These are phyloP conservation scores for Cairneyella variabilis DNA, from an alignment of 495 filamentous ascomycete genomes.

Conservation along the genomic window DNA sequence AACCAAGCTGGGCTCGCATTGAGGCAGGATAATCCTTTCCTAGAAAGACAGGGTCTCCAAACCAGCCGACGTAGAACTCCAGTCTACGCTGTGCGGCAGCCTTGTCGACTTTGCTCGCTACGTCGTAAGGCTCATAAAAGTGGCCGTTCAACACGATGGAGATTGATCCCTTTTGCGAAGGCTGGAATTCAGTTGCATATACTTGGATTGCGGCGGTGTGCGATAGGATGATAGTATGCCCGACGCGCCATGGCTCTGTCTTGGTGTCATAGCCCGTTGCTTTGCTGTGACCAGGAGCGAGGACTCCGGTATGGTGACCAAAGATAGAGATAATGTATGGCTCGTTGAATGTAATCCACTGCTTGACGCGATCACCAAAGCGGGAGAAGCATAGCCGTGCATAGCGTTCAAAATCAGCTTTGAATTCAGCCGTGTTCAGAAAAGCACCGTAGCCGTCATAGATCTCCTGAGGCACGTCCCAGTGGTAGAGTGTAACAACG, in stretches of 20 bases:
- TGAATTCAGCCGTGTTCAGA: conserved; percentile 51
- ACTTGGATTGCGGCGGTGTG: conserved; percentile 56
- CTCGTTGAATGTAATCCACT: conserved; percentile 64
- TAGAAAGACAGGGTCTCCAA: conserved; percentile 69
- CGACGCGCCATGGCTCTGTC: conserved; percentile 54
- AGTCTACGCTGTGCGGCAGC: conserved; percentile 57
- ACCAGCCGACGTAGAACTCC: conserved; percentile 61
- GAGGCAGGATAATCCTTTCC: conserved; percentile 67
- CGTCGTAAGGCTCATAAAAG: conserved; percentile 50
- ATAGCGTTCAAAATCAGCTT: conserved; percentile 55
- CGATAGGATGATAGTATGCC: conserved; percentile 54
- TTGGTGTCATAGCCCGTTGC: conserved; percentile 47
- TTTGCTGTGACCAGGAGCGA: conserved; percentile 54
- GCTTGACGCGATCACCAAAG: conserved; percentile 52
- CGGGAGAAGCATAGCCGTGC: conserved; percentile 51
- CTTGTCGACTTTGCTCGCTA: conserved; percentile 45
- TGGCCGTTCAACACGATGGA: conserved; percentile 57
- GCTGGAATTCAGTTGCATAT: conserved; percentile 61
- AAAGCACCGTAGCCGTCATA: conserved; percentile 56
- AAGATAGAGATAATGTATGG: conserved; percentile 55
- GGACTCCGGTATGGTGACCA: conserved; percentile 51
- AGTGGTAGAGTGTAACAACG: conserved; percentile 59
- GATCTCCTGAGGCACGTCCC: conserved; percentile 54
- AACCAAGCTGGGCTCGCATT: conserved; percentile 66
- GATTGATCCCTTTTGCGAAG: conserved; percentile 49